Evolutionary conservation across 352 stramenopile genomes (phyloP).

Genomic region (Globisporangium ultimum): DNA sequence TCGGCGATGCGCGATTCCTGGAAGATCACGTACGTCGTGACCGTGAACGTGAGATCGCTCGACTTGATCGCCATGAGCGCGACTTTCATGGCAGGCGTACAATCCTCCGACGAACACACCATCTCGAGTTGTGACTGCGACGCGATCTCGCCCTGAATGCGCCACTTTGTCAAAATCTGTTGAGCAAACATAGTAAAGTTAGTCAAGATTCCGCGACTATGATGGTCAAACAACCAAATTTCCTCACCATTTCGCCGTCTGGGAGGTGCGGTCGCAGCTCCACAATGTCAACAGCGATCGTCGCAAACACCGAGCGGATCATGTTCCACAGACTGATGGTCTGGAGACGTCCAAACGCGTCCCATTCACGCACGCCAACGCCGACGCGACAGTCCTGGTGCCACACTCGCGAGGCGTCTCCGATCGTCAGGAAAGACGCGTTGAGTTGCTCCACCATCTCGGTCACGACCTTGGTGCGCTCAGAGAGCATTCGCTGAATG

Average conservation of each 20-base stretch:
- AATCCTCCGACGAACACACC: constrained; percentile 72
- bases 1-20: constrained; percentile 64
- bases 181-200: not conserved
- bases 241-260: constrained; percentile 66
- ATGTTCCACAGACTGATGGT: constrained; percentile 81
- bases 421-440: constrained; percentile 58
- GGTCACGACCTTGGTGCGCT: constrained; percentile 73
- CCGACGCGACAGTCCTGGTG: constrained; percentile 72
- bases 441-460: constrained; percentile 83
- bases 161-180: constrained; percentile 82
- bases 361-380: constrained; percentile 77
- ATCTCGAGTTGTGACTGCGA: constrained; percentile 50
- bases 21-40: constrained; percentile 84
- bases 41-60: constrained; percentile 77
- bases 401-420: constrained; percentile 66
- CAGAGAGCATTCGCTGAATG: constrained; percentile 48
- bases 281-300: constrained; percentile 74
- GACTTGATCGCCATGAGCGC: constrained; percentile 76
- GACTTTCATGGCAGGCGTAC: constrained; percentile 58
- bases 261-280: constrained; percentile 71
- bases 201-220: no score
- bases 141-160: constrained; percentile 75
- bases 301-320: constrained; percentile 77
- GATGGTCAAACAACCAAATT: not conserved
- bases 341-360: constrained; percentile 61